Evolutionary conservation across 2,329 filamentous ascomycete species (phyloP), one percentile per base, ranked within the genome.

Genomic region (Gliomastix tumulicola): DNA sequence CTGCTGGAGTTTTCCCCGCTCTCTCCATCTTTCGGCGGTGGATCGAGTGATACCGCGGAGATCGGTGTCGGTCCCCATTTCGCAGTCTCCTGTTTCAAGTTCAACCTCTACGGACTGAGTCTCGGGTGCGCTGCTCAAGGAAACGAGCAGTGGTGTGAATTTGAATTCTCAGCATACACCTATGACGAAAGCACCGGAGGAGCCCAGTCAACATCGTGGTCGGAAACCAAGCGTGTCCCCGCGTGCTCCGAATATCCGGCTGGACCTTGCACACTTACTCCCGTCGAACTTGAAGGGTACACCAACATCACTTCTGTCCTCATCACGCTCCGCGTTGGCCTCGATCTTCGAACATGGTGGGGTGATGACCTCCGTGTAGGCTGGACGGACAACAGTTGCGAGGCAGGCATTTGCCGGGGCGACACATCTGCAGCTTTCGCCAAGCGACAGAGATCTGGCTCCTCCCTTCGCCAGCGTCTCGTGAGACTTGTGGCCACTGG

Each of bases 321-420:
- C 37, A 55, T 65, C 28, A 57, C 50, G 4, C 44, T 63, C 13
- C 60, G 51, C 16, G 60, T 66, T 28, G 59, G 59, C 25, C 43
- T 54, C 18, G 49, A 63, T 20, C 46, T 61, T 19, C 55, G 59
- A 37, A 49, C 57, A 21, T 65, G 62, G 62, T 65, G 62, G 62
- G 59, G 51, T 19, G 62, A 65, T 36, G 61, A 65, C 39, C 51
- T 65, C 40, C 50, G 50, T 16, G 46, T 63, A 30, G 60, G 61
- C 32, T 65, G 62, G 62, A 61, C 47, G 15, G 59, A 66, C 44
- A 66, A 63, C 39, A 57, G 50, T 32, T 65, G 62, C 40, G 50
- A 57, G 18, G 60, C 62, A 30, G 53, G 56, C 7, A 44, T 43
- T 30, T 65, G 62, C 34, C 62, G 62, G 27, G 46, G 47, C 6